Evolutionary conservation across 2,329 filamentous ascomycete genomes (phyloP).

Genomic region (Exophiala phaeomuriformis): DNA sequence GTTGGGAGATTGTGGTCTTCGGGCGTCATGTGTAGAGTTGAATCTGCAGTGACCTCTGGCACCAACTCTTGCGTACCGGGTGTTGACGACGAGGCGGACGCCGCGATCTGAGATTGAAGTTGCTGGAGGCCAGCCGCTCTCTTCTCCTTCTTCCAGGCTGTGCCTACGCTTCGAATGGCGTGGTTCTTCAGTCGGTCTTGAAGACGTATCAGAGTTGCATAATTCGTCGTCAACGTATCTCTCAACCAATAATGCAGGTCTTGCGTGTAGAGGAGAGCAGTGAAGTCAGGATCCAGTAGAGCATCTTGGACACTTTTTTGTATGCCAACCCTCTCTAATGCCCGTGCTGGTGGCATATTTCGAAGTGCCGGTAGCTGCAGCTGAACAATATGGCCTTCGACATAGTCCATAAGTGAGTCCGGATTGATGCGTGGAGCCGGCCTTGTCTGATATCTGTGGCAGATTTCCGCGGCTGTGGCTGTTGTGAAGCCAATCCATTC

Average conservation of each 20-base stretch:
- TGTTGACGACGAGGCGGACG: no score
- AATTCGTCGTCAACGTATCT: neutral
- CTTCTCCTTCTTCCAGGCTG: neutral
- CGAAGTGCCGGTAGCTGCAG: neutral
- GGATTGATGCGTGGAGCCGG: neutral
- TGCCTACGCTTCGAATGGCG: neutral
- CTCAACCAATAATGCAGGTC: neutral
- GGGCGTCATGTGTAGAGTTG: neutral
- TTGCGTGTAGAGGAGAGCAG: neutral
- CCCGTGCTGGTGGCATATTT: neutral
- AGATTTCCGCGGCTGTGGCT: neutral
- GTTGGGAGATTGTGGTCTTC: neutral
- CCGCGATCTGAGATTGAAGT: no score
- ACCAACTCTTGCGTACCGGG: neutral
- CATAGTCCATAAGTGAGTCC: neutral
- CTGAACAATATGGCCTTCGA: neutral
- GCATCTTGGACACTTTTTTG: neutral
- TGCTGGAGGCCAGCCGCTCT: neutral
- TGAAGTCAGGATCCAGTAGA: neutral
- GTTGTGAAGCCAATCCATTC: neutral
- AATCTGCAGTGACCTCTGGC: neutral
- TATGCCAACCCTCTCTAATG: neutral
- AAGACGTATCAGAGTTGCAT: neutral
- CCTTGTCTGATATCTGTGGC: neutral
- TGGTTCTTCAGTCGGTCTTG: neutral